Evolutionary conservation across 106 monocot species (phyloP).

Genomic region (Acanthochlamys bracteata): DNA sequence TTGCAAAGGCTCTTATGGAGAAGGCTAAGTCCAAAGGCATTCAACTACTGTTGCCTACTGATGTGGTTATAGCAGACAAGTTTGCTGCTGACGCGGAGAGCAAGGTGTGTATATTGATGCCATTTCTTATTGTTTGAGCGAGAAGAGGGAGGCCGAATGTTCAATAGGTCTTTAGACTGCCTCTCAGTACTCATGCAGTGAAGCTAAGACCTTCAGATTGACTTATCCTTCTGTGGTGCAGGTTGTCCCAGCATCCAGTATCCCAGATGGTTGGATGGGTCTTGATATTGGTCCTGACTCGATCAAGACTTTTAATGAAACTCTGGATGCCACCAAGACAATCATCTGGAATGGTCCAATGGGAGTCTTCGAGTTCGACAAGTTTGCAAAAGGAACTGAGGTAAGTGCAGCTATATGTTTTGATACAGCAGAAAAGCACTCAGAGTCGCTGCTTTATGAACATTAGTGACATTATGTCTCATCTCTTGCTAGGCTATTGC

Average conservation of each 20-base stretch:
- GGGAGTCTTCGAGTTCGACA: slow-evolving; percentile 69
- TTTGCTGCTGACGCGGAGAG: slow-evolving; percentile 69
- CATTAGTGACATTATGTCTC: neutral
- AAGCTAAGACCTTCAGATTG: no score
- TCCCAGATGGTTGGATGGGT: slow-evolving; percentile 73
- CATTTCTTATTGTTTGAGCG: neutral
- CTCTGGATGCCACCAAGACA: slow-evolving; percentile 31
- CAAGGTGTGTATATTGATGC: slow-evolving; percentile 31
- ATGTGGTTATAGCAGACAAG: slow-evolving; percentile 55
- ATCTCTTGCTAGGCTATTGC: slow-evolving; percentile 35
- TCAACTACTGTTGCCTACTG: slow-evolving; percentile 44
- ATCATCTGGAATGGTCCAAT: slow-evolving; percentile 66
- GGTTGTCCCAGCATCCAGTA: slow-evolving; percentile 48
- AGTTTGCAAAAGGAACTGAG: slow-evolving; percentile 53
- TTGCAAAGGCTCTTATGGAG: slow-evolving; percentile 51
- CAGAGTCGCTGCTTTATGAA: neutral
- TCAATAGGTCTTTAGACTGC: neutral
- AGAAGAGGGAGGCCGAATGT: no score
- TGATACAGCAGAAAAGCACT: neutral
- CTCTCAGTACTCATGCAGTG: no score
- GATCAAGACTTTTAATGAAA: slow-evolving; percentile 36
- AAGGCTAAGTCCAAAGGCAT: slow-evolving; percentile 61
- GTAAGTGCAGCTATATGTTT: slow-evolving; percentile 2
- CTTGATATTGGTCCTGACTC: slow-evolving; percentile 62
- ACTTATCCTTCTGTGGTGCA: slow-evolving; percentile 8